Base-by-base conservation (phyloP, 495 filamentous ascomycete species). In the Hapsidospora chrysogenum region DNA sequence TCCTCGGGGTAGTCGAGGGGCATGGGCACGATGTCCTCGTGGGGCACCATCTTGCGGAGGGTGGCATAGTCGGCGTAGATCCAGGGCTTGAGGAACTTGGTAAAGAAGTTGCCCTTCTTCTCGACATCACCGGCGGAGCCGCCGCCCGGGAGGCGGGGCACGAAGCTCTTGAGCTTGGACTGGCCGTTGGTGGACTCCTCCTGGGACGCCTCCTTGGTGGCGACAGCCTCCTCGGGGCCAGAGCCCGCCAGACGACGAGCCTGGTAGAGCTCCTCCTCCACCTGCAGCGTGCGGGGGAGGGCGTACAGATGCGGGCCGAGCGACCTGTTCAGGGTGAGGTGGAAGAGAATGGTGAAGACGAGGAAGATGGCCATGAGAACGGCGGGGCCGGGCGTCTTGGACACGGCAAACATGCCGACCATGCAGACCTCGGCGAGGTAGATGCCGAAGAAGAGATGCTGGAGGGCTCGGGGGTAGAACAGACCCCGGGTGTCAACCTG, bases 401-500 rank as follows among this genome's bases (percentile, higher is more conserved):
- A 73, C 33, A 85, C 76, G 40, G 65, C 85, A 44, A 96, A 89
- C 11, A 97, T 70, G 42, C 85, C 89, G 37, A 97, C 83, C 60
- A 97, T 63, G 56, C 84, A 93, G 39, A 87, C 46, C 40, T 86
- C 74, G 22, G 74, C 68, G 11, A 97, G 58, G 54, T 97, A 97
- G 37, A 89, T 66, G 42, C 89, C 89, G 1, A 80, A 76, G 28
- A 86, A 78, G 41, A 92, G 72, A 43, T 97, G 89, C 52, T 95
- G 85, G 41, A 97, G 58, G n/a, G 81, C 89, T 23, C 76, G 74
- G 3, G 80, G 76, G 51, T 95, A 97, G 41, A 80, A 72, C 23
- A 80, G 72, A 37, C 89, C 89, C 44, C 92, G 84, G 17, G 89
- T 95, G 57, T 97, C 87, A 50, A 95, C 78, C 35, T 65, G 41